phyloP scores from a whole-genome alignment of 345 rosid species.

The Citrus inodora region DNA sequence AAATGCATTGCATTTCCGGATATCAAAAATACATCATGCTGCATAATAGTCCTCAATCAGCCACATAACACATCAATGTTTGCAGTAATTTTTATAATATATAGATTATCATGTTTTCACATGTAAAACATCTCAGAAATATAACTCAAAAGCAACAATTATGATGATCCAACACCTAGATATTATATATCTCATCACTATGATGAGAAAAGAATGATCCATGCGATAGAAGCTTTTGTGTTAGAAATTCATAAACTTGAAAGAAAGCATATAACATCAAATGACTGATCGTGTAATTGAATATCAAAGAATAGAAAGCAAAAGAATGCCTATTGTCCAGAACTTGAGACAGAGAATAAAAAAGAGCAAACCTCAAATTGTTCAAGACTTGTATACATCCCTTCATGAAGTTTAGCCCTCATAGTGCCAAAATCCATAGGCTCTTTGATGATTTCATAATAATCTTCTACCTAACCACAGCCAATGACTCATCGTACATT shows the following conservation, averaged over 20 bases:
- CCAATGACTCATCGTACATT: slow-evolving; percentile 9
- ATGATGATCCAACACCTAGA: background rate
- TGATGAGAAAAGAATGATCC: background rate
- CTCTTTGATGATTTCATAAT: slow-evolving; percentile 54
- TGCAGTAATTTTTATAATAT: background rate
- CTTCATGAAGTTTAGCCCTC: slow-evolving; percentile 86
- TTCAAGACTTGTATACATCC: slow-evolving; percentile 54
- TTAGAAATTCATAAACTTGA: background rate
- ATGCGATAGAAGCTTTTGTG: background rate
- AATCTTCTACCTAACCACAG: slow-evolving; percentile 49
- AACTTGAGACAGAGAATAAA: slow-evolving; percentile 5
- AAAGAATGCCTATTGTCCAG: background rate
- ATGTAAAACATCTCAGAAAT: background rate
- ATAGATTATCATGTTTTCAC: background rate
- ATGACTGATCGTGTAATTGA: background rate
- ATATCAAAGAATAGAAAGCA: background rate
- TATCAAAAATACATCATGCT: slow-evolving; percentile 58
- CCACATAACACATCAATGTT: background rate
- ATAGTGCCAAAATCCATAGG: slow-evolving; percentile 84
- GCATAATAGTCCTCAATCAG: slow-evolving; percentile 19
- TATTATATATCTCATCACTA: background rate
- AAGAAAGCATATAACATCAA: background rate
- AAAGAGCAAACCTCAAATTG: slow-evolving; percentile 57
- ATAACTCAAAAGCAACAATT: background rate
- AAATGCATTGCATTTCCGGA: slow-evolving; percentile 61